Evolutionary conservation across 2,329 filamentous ascomycete species (phyloP), one percentile per base, ranked within the genome.

Genomic region (Myriosclerotinia scirpicola): DNA sequence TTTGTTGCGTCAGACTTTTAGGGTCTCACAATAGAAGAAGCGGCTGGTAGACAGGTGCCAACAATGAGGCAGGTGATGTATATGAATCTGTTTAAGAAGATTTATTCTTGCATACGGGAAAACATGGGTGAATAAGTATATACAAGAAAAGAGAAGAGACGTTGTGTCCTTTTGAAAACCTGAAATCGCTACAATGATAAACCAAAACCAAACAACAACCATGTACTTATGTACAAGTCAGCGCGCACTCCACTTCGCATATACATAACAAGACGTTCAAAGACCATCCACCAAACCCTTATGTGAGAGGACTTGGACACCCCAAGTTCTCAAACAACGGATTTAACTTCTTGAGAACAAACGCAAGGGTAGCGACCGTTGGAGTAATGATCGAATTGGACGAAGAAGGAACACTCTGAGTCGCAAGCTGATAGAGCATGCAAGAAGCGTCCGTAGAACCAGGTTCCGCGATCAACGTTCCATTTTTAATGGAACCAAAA

Each of bases 381-480:
- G 60, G 60, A 9, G 48, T 44, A 15, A 63, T 5, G 20, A 63
- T 4, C 20, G 17, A 3, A 34, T 63, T 54, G 11, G 34, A 8
- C 6, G 14, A 42, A 3, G 46, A n/a, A 42, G 60, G 50, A 22
- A 63, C 7, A 15, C 8, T 44, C 7, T 63, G 48, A 9, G 60
- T 54, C 42, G 50, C 60, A 54, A 63, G 38, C 20, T 63, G 50
- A 54, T 54, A 63, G 6, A 54, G 60, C 4, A 63, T 11, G 17
- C 60, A 63, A 40, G 36, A 40, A 30, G 50, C 14, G 8, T 40
- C 38, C 0, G 26, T 3, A 36, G 50, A 40, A 5, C 26, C 48
- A 30, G 48, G 60, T 14, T 50, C 14, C 6, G 20, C 34, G 34
- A 63, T 20, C 38, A 63, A 46, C 36, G 36, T 63, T n/a, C 60